Evolutionary conservation across 345 rosid genomes (phyloP), one percentile per base, ranked within the genome.

Genomic region (Eucalyptus polyanthemos): DNA sequence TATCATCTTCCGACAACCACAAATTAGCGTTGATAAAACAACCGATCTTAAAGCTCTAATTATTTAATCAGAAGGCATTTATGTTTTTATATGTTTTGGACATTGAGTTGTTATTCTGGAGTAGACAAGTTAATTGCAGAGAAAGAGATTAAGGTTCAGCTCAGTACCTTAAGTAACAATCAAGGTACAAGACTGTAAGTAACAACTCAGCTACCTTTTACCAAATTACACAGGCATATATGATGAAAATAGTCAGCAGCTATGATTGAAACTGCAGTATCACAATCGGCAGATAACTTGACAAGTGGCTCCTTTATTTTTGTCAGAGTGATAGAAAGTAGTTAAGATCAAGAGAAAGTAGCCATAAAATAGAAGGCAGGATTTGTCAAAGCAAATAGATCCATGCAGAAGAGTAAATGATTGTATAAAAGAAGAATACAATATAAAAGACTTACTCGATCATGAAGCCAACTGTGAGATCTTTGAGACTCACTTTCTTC

Each of bases 401-500:
- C 85, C 85, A 76, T 22, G 85, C 47, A 76, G 29, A 76, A 76
- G 27, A 40, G 85, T 40, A 40, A 37, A 76, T 40, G 85, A 76
- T 76, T 6, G 47, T 40, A 76, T n/a, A n/a, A n/a, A 65, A 65
- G 76, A 65, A 31, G 27, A 76, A 21, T 22, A 76, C 47, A 40
- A 40, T 76, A 76, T 19, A 86, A 85, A 87, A 88, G 88, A 91
- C 99, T 93, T 92, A 98, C 99, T 97, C 98, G 17, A 96, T 94
- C 93, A 95, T 89, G 93, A 95, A 95, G 80, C 93, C 94, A 62
- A 88, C 90, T 5, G 97, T 95, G 87, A 91, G 89, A 88, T 96
- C 98, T 91, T 96, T 96, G 86, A 98, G 96, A 89, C 93, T 97
- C 87, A 98, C 93, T 92, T 92, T 98, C 90, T 93, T 95, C 94